Evolutionary conservation across 2,329 filamentous ascomycete genomes (phyloP), one percentile per base, ranked within the genome.

Genomic region (Paecilomyces variotii): DNA sequence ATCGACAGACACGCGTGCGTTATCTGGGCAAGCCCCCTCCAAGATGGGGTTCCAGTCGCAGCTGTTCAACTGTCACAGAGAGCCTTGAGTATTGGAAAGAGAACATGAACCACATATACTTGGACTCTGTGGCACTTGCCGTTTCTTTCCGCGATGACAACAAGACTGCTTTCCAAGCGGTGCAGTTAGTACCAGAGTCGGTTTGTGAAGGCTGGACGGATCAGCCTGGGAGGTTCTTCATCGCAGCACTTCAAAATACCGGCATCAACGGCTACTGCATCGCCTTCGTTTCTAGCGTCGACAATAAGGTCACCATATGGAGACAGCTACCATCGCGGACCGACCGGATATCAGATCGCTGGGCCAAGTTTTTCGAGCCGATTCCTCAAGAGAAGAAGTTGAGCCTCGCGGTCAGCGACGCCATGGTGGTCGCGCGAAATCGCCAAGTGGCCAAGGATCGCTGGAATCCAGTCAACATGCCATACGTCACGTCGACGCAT

Each of bases 41-140:
- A 27, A 28, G 9, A 14, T 39, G 14, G 19, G 26, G 26, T 12
- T 27, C 2, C 9, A 51, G 3, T 14, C 11, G 7, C 26, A 34
- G 55, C 14, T 28, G 25, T 12, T 52, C 25, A n/a, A 45, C 19
- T n/a, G 35, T 27, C 24, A 27, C 28, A 30, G 39, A 52, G 14
- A 28, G 49, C 25, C 56, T 65, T 24, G 26, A 56, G 3, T 66
- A 67, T 54, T 67, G 65, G 65, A 56, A 56, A n/a, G 55, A 53
- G 10, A 60, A 60, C 50, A 55, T 66, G 39, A 57, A 61, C 34
- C 59, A 56, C 28, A 54, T 64, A 49, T 65, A 64, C 34, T 49
- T 66, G 27, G 65, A 67, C 56, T 66, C 65, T 3, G 59, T 57
- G 11, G 60, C 62, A 10, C 45, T 67, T 27, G 61, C 61, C 7